Conservation (phyloP, 257 asterid species). For the Petrea volubilis region DNA sequence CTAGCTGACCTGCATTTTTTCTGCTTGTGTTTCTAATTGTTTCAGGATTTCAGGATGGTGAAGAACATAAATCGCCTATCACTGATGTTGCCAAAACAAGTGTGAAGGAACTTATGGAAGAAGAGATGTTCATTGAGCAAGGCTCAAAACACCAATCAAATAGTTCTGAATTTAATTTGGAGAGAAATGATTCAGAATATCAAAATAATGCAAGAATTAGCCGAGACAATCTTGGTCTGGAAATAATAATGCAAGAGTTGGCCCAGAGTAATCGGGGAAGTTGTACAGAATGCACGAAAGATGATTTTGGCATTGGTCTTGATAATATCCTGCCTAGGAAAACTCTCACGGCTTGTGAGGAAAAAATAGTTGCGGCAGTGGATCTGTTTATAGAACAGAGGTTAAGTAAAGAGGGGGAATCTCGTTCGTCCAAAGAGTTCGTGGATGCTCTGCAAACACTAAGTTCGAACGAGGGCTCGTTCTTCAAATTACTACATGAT, state of each 20-base stretch:
- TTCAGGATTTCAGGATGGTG: constrained; percentile 34
- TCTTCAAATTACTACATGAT: constrained; percentile 49
- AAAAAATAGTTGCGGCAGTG: constrained; percentile 49
- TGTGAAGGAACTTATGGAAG: constrained; percentile 70
- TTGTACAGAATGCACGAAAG: constrained; percentile 5
- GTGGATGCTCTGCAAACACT: constrained; percentile 52
- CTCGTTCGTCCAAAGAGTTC: constrained; percentile 45
- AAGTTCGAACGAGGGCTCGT: constrained; percentile 38
- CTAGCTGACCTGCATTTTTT: not conserved
- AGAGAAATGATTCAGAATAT: constrained; percentile 22
- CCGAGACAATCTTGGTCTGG: constrained; percentile 33
- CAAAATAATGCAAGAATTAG: constrained; percentile 13
- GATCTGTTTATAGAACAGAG: constrained; percentile 48
- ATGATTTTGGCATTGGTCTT: constrained; percentile 22
- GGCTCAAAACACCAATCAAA: constrained; percentile 19
- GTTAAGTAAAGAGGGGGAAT: constrained; percentile 34
- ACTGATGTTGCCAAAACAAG: constrained; percentile 39
- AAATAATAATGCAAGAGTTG: constrained; percentile 40
- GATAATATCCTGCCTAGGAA: constrained; percentile 32
- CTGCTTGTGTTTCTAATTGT: not conserved
- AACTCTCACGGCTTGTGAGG: constrained; percentile 23
- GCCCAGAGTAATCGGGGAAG: constrained; percentile 32
- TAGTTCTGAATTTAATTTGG: constrained; percentile 29
- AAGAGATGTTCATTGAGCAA: constrained; percentile 50
- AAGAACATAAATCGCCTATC: constrained; percentile 29